A percentile compares a stretch with the other conserved stretches of the same genome.
Evolutionary conservation across 2,329 filamentous ascomycete species (phyloP).

Genomic region (Trichoderma hamatum): DNA sequence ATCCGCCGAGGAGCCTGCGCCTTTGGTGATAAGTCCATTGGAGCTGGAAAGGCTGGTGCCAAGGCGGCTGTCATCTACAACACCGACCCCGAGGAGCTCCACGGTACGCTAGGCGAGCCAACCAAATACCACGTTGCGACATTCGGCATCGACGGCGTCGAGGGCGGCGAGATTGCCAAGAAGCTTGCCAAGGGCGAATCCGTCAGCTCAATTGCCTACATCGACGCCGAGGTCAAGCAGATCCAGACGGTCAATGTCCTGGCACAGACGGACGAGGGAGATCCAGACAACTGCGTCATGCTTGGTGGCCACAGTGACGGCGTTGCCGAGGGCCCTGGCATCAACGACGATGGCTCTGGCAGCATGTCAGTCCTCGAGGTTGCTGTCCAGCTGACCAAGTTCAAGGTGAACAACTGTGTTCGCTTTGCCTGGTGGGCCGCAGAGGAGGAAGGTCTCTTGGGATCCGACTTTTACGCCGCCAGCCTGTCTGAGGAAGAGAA

Average conservation of each 20-base stretch:
- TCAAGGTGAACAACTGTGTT: constrained; percentile 57
- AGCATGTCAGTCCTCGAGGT: constrained; percentile 64
- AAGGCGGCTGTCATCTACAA: constrained; percentile 75
- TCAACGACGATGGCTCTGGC: constrained; percentile 78
- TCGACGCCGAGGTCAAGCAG: constrained; percentile 58
- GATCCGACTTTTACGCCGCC: constrained; percentile 63
- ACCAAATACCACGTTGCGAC: constrained; percentile 65
- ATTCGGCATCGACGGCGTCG: constrained; percentile 64
- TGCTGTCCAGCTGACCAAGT: constrained; percentile 60
- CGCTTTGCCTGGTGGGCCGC: constrained; percentile 69
- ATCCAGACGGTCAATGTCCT: constrained; percentile 63
- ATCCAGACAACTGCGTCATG: constrained; percentile 66
- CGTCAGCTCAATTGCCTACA: constrained; percentile 60
- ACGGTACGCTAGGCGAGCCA: constrained; percentile 70
- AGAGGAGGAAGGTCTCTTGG: constrained; percentile 68
- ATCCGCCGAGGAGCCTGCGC: constrained; percentile 70
- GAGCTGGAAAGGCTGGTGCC: constrained; percentile 71
- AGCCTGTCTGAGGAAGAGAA: constrained; percentile 61
- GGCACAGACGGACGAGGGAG: constrained; percentile 62
- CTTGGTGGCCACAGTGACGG: constrained; percentile 67
- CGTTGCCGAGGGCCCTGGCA: constrained; percentile 66
- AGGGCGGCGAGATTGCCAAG: constrained; percentile 59
- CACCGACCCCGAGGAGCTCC: constrained; percentile 63
- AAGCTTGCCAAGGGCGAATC: constrained; percentile 55
- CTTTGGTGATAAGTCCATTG: constrained; percentile 71